Evolutionary conservation across 192 early-diverging fungal genomes (phyloP).

Genomic region (Podila minutissima): DNA sequence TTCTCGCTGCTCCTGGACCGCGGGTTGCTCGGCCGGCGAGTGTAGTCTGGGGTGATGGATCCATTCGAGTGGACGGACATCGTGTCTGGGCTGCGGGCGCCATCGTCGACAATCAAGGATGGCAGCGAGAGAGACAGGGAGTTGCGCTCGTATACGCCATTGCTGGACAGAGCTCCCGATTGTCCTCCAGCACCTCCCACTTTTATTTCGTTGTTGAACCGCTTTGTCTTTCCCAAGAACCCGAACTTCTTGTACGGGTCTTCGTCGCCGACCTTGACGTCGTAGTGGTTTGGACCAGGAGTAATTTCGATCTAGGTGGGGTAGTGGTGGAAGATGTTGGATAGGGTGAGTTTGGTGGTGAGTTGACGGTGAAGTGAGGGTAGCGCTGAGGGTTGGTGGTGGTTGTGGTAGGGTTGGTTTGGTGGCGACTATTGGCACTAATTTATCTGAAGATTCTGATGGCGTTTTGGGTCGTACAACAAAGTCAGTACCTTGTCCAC

Average conservation of each 20-base stretch:
- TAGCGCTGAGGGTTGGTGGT: background rate
- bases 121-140: constrained; percentile 19
- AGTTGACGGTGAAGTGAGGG: too few relatives aligned
- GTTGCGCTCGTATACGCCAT: constrained; percentile 22
- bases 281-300: constrained; percentile 46
- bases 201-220: constrained; percentile 16
- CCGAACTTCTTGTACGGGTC: constrained; percentile 47
- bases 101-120: constrained; percentile 36
- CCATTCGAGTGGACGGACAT: constrained; percentile 43
- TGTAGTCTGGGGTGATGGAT: constrained; percentile 29
- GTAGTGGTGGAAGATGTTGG: background rate
- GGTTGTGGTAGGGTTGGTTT: background rate
- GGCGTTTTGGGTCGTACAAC: too few relatives aligned
- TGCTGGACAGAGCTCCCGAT: background rate
- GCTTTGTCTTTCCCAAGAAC: constrained; percentile 45
- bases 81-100: constrained; percentile 11
- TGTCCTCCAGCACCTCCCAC: background rate
- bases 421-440: background rate
- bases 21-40: background rate
- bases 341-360: background rate
- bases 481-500: constrained; percentile 37
- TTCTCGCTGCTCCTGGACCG: constrained; percentile 45
- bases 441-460: background rate
- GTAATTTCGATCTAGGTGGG: constrained; percentile 37
- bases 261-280: constrained; percentile 27